phyloP scores from a whole-genome alignment of 768 basidiomycete genomes.

The Suillus discolor region DNA sequence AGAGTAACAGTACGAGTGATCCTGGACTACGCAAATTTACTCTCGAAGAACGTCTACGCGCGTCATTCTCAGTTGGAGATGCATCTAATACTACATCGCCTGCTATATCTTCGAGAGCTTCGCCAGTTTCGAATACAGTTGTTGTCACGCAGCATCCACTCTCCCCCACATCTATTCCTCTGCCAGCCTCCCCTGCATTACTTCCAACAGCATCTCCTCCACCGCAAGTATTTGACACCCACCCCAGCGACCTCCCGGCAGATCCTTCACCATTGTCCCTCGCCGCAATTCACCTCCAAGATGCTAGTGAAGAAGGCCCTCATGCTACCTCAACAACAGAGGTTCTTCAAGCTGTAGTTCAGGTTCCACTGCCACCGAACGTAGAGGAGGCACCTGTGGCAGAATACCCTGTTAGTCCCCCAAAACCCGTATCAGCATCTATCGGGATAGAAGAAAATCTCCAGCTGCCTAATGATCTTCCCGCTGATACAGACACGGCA shows the following conservation, averaged over 20 bases:
- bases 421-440: not conserved
- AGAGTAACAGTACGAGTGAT: slow-evolving; percentile 16
- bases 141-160: slow-evolving; percentile 35
- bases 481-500: not conserved
- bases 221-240: not conserved
- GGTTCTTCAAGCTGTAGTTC: not conserved
- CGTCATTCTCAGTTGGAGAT: slow-evolving; percentile 61
- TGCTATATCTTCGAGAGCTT: slow-evolving; percentile 40
- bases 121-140: slow-evolving; percentile 38
- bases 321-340: not conserved
- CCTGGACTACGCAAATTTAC: slow-evolving; percentile 50
- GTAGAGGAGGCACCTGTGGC: no score
- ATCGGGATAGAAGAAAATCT: not conserved
- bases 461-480: not conserved
- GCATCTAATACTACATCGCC: slow-evolving; percentile 48
- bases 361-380: not conserved
- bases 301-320: not conserved
- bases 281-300: not conserved
- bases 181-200: slow-evolving; percentile 42
- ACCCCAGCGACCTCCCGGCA: not conserved
- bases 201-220: slow-evolving; percentile 8
- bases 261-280: not conserved
- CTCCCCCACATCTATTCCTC: slow-evolving; percentile 46
- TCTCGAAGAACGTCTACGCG: slow-evolving; percentile 77
- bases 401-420: not conserved